Evolutionary conservation across 2,329 filamentous ascomycete species (phyloP).

Genomic region (Clarireedia hainanense): DNA sequence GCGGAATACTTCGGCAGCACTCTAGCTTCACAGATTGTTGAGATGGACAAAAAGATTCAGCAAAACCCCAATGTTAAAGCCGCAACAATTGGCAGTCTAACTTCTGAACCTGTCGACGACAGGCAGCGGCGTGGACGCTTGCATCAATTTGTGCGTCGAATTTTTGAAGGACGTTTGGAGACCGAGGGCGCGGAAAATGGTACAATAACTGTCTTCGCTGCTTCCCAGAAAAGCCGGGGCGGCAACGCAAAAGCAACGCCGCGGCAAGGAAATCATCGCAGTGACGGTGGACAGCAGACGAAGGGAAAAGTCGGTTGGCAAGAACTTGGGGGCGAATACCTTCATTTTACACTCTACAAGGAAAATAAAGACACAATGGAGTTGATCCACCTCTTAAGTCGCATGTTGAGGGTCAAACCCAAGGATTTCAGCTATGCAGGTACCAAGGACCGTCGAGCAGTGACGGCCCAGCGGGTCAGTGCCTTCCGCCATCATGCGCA

Average conservation of each 20-base stretch:
- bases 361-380: constrained; percentile 63
- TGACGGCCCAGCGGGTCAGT: constrained; percentile 60
- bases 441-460: constrained; percentile 64
- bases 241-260: constrained; percentile 13
- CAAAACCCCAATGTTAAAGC: constrained; percentile 47
- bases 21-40: constrained; percentile 41
- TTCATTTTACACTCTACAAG: constrained; percentile 71
- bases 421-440: constrained; percentile 61
- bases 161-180: constrained; percentile 56
- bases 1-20: constrained; percentile 42
- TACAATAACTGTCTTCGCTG: constrained; percentile 48
- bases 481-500: constrained; percentile 51
- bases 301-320: constrained; percentile 48
- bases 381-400: constrained; percentile 52
- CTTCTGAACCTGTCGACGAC: constrained; percentile 47
- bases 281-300: constrained; percentile 15
- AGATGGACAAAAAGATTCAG: constrained; percentile 47
- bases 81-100: constrained; percentile 44
- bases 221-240: constrained; percentile 23
- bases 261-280: constrained; percentile 5
- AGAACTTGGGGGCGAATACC: constrained; percentile 58
- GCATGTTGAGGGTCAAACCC: constrained; percentile 48
- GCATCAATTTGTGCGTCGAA: constrained; percentile 48
- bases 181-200: constrained; percentile 52
- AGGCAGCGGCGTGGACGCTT: constrained; percentile 54